Base-by-base conservation (phyloP, 352 stramenopile genomes). In the Globisporangium cylindrosporum region DNA sequence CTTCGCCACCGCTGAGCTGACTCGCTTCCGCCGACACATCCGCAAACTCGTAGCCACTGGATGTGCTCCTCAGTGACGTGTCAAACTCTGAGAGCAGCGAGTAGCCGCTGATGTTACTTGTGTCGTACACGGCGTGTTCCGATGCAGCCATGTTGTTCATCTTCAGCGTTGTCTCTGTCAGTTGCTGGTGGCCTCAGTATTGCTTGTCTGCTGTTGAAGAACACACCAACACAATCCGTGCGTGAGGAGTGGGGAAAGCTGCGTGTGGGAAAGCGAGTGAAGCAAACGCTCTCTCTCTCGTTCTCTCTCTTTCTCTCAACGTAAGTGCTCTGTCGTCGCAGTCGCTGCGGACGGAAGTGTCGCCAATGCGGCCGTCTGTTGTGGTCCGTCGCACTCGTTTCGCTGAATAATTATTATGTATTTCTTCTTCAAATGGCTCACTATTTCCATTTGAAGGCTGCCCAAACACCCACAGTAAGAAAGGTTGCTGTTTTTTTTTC, bases 31-130 rank as follows among this genome's bases (percentile, higher is more conserved):
- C 54, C 6, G 54, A 59, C 54, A 59, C 54, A 59, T 59, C 54
- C 12, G 54, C 54, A 59, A 59, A 59, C 25, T 59, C 54, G 54
- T 41, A 41, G 25, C 54, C 54, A 14, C 54, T 59, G 54, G 54
- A 59, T 15, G 54, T 32, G 2, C 54, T 59, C 15, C 24, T 41
- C 15, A 38, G 25, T 22, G 54, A 59, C 25, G 54, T 41, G 18
- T 59, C 54, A 15, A 41, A 32, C 25, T n/a, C 15, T 6, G 53
- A 58, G 53, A 36, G 14, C 25, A 36, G 53, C 5, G 54, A 59
- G 10, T 24, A 20, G 25, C 10, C 53, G 15, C 34, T 32, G 15
- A 9, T 24, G 4, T 59, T 9, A 5, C 14, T 59, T 24, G 36
- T 59, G 14, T 38, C 53, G 32, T 29, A 22, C 25, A 9, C 10